A percentile compares a stretch with the other conserved stretches of the same genome.
These are phyloP conservation scores for Lachnellula arida DNA, from an alignment of 2,329 filamentous ascomycete species.

Conservation along the genomic window DNA sequence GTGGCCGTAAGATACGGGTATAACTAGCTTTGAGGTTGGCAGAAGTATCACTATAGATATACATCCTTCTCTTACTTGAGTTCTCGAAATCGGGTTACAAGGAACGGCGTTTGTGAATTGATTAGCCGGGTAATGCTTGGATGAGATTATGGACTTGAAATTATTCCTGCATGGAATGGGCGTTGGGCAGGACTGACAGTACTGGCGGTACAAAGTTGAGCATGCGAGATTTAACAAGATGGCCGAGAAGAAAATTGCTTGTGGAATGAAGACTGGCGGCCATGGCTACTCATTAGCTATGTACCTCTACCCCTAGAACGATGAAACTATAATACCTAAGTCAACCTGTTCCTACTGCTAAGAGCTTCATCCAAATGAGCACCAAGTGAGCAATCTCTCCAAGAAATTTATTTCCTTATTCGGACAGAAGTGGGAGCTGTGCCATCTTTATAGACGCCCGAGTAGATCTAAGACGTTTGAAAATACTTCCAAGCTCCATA, in stretches of 20 bases:
- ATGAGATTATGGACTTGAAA: not conserved
- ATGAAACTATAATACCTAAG: not conserved
- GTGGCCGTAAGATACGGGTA: conserved; percentile 29
- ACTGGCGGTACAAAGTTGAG: not conserved
- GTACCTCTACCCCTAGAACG: not conserved
- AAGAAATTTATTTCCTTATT: too few relatives aligned
- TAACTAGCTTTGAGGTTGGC: conserved; percentile 13
- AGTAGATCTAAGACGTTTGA: not conserved
- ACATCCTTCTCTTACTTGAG: not conserved
- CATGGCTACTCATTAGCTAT: not conserved
- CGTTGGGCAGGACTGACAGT: not conserved
- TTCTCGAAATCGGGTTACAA: not conserved
- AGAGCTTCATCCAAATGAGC: not conserved
- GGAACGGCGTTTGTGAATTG: not conserved
- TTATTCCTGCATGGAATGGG: not conserved
- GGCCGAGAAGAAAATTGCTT: not conserved
- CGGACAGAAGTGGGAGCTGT: not conserved
- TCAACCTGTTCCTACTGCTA: not conserved
- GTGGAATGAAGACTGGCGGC: not conserved
- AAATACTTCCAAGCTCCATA: not conserved
- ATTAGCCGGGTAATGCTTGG: not conserved
- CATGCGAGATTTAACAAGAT: not conserved
- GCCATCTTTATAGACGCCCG: not conserved
- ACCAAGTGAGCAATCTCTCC: too few relatives aligned
- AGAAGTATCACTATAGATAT: not conserved